A percentile compares a stretch with the other conserved stretches of the same genome.
phyloP scores from a whole-genome alignment of 495 filamentous ascomycete genomes.

The Xylaria cubensis region DNA sequence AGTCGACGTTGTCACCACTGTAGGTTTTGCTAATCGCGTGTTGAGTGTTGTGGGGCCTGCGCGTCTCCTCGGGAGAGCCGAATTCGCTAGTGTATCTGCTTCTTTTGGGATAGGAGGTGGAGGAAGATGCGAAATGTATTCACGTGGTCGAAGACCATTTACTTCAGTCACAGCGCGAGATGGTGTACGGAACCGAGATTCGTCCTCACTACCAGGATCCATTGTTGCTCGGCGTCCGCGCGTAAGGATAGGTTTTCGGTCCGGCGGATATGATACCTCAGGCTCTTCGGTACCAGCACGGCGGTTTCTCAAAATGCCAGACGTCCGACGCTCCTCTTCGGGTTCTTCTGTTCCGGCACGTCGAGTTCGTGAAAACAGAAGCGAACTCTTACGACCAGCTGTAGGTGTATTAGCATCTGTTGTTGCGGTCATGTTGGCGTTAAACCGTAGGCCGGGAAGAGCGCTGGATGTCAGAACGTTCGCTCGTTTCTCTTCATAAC shows the following conservation, averaged over 20 bases:
- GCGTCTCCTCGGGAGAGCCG: slow-evolving; percentile 52
- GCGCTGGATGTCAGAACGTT: slow-evolving; percentile 62
- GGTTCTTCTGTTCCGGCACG: slow-evolving; percentile 55
- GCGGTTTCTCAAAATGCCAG: slow-evolving; percentile 48
- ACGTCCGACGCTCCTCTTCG: slow-evolving; percentile 56
- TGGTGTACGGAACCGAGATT: slow-evolving; percentile 57
- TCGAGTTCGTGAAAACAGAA: slow-evolving; percentile 50
- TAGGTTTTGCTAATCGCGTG: slow-evolving; percentile 44
- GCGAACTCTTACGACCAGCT: slow-evolving; percentile 52
- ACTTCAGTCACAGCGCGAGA: slow-evolving; percentile 65
- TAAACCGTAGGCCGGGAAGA: slow-evolving; percentile 49
- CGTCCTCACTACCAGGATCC: slow-evolving; percentile 55
- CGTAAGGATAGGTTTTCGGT: slow-evolving; percentile 49
- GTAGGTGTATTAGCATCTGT: slow-evolving; percentile 32
- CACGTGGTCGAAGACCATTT: slow-evolving; percentile 44
- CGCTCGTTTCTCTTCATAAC: slow-evolving; percentile 74
- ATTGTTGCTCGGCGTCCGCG: slow-evolving; percentile 50
- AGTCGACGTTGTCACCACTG: slow-evolving; percentile 29
- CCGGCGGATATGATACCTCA: slow-evolving; percentile 47
- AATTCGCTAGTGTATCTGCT: slow-evolving; percentile 38
- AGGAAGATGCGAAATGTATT: slow-evolving; percentile 40
- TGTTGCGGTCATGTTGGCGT: slow-evolving; percentile 39
- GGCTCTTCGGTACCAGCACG: slow-evolving; percentile 56
- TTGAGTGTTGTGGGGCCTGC: slow-evolving; percentile 47
- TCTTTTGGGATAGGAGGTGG: slow-evolving; percentile 39